Conservation (phyloP, 2,329 filamentous ascomycete genomes). For the Sclerotinia nivalis region DNA sequence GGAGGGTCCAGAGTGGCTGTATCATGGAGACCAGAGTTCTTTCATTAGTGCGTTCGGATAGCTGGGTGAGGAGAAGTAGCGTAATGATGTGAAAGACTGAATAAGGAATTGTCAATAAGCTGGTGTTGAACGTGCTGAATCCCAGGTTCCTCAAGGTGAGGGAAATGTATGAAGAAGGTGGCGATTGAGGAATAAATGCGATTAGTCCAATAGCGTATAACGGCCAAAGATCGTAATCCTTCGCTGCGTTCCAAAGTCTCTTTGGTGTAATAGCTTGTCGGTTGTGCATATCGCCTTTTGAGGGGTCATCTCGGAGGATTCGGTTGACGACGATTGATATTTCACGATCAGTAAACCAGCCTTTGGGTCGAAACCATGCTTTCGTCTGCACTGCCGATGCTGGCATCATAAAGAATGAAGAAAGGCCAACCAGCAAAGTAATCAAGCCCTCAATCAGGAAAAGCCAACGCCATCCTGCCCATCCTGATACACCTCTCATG, state of each 20-base stretch:
- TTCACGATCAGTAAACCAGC: slow-evolving; percentile 64
- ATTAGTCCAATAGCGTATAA: slow-evolving; percentile 50
- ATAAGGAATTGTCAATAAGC: slow-evolving; percentile 49
- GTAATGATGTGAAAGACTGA: slow-evolving; percentile 49
- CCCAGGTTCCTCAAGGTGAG: slow-evolving; percentile 48
- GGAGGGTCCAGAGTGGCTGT: slow-evolving; percentile 47
- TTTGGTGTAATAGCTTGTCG: slow-evolving; percentile 54
- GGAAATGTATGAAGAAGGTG: slow-evolving; percentile 53
- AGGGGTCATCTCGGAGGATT: slow-evolving; percentile 52
- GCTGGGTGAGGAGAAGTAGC: slow-evolving; percentile 48
- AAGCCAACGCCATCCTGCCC: slow-evolving; percentile 56
- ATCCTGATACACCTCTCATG: slow-evolving; percentile 51
- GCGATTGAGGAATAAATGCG: slow-evolving; percentile 52
- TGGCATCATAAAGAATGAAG: slow-evolving; percentile 58
- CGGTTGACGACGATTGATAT: slow-evolving; percentile 68
- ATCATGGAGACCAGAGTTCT: slow-evolving; percentile 43
- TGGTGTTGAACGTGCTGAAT: slow-evolving; percentile 47
- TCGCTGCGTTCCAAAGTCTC: slow-evolving; percentile 53
- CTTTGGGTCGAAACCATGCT: slow-evolving; percentile 54
- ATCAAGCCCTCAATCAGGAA: slow-evolving; percentile 58
- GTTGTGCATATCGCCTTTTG: slow-evolving; percentile 59
- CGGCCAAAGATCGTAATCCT: slow-evolving; percentile 63
- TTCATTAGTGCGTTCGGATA: slow-evolving; percentile 47
- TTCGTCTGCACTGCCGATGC: slow-evolving; percentile 62
- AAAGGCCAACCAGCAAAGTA: slow-evolving; percentile 54